Evolutionary conservation across 1,284 basidiomycete species (phyloP), one percentile per base, ranked within the genome.

Genomic region (Pterulicium gracile): DNA sequence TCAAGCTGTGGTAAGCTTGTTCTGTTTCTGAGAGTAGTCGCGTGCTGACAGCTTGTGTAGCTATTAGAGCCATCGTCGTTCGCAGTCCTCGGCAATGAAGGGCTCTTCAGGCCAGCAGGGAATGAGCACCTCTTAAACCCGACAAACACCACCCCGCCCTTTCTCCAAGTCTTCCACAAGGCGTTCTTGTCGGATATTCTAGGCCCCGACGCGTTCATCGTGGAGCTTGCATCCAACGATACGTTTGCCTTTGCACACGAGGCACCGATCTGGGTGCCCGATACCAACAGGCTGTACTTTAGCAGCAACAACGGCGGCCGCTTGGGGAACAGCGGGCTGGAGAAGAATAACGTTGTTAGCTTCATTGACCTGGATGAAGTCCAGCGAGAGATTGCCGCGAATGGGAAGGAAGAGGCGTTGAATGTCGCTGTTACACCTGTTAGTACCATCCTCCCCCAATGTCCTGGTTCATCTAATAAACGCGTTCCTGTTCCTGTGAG

Each of bases 211-310:
- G 74, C 85, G 2, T 72, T 72, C 0, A 70, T 88, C 43, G 69
- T 70, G 3, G 60, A 72, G 49, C 70, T 88, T 18, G 75, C 78
- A 0, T 70, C 69, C 1, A 74, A 77, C 51, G 63, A 69, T 1
- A 71, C 71, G 14, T 83, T 75, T 55, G 76, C 80, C 0, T 75
- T 85, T 51, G 84, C 83, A 18, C 85, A 88, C 54, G 85, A 88
- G 60, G 85, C 83, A 1, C 79, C 78, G 0, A 69, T 85, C 1
- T 86, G 78, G 61, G 61, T 72, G 7, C 64, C 75, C 1, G 66
- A 63, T 13, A 79, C 76, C 13, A 73, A 85, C 52, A 73, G 79
- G 49, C 63, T 87, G 3, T 75, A 68, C 47, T 63, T 65, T 44
- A 20, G 46, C 12, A 58, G 57, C 36, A 56, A 52, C 10, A 48